These are phyloP conservation scores for Chalciporus piperatus DNA, from an alignment of 768 basidiomycete species.

Conservation along the genomic window DNA sequence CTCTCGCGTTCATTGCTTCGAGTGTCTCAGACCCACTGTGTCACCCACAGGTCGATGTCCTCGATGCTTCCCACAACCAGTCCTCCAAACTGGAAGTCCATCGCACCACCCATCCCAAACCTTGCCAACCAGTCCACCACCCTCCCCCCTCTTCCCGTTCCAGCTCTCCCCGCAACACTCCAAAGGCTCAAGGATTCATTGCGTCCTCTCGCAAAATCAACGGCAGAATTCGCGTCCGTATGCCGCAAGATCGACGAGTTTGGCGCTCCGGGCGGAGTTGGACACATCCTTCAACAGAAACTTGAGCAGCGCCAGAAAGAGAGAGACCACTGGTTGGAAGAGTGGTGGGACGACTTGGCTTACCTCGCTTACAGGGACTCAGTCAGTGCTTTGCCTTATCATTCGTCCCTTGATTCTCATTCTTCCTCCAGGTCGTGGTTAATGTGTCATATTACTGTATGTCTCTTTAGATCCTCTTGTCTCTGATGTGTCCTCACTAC, in stretches of 20 bases:
- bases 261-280: slow-evolving; percentile 38
- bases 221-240: slow-evolving; percentile 53
- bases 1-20: neutral
- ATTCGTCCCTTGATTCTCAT: neutral
- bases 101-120: slow-evolving; percentile 63
- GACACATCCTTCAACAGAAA: slow-evolving; percentile 59
- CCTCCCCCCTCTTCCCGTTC: slow-evolving; percentile 76
- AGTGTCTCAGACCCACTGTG: neutral
- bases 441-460: slow-evolving; percentile 95
- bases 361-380: slow-evolving; percentile 88
- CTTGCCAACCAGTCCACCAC: slow-evolving; percentile 56
- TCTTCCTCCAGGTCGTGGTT: slow-evolving; percentile 60
- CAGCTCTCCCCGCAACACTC: slow-evolving; percentile 63
- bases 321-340: slow-evolving; percentile 79
- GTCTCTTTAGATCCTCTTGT: slow-evolving; percentile 13
- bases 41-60: neutral
- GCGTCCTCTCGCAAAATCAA: slow-evolving; percentile 66
- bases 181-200: slow-evolving; percentile 66
- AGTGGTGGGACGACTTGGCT: slow-evolving; percentile 90
- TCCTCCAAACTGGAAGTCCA: slow-evolving; percentile 67
- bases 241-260: slow-evolving; percentile 69
- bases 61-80: slow-evolving; percentile 28
- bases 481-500: neutral
- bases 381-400: slow-evolving; percentile 38
- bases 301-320: slow-evolving; percentile 54